phyloP scores from a whole-genome alignment of 768 basidiomycete genomes.

The Trametes meyenii region DNA sequence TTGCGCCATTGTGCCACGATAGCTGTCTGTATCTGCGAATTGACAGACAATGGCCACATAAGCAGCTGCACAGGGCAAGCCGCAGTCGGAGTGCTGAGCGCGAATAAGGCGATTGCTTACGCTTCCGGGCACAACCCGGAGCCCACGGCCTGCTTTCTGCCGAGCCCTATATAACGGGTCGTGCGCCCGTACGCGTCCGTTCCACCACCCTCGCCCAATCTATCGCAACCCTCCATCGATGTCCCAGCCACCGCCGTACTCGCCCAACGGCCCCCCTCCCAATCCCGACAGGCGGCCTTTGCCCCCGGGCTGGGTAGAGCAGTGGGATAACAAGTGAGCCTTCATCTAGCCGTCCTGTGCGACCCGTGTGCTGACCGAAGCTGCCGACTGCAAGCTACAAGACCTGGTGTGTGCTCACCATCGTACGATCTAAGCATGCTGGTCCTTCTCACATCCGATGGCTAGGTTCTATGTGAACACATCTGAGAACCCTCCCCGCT shows the following conservation, averaged over 20 bases:
- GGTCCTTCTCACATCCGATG: background rate
- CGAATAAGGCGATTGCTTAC: constrained; percentile 11
- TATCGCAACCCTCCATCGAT: constrained; percentile 36
- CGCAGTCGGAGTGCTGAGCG: constrained; percentile 5
- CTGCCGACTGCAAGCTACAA: constrained; percentile 50
- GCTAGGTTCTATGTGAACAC: constrained; percentile 82
- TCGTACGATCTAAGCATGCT: background rate
- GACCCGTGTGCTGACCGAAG: constrained; percentile 11
- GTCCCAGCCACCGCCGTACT: constrained; percentile 46
- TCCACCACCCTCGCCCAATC: constrained; percentile 10
- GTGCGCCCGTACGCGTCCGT: constrained; percentile 11
- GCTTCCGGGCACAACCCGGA: constrained; percentile 10
- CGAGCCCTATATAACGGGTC: constrained; percentile 20
- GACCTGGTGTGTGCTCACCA: constrained; percentile 53
- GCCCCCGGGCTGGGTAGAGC: constrained; percentile 68
- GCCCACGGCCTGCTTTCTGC: constrained; percentile 17
- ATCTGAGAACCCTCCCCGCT: constrained; percentile 57
- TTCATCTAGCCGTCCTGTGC: constrained; percentile 29
- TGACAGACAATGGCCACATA: constrained; percentile 12
- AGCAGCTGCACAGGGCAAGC: constrained; percentile 3
- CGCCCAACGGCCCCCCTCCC: constrained; percentile 24
- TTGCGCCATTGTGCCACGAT: background rate
- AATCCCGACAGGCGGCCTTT: constrained; percentile 56
- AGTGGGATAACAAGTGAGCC: constrained; percentile 69
- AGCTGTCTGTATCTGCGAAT: background rate